Evolutionary conservation across 805 yeast genomes (phyloP).

Genomic region (Scheffersomyces ergatensis): DNA sequence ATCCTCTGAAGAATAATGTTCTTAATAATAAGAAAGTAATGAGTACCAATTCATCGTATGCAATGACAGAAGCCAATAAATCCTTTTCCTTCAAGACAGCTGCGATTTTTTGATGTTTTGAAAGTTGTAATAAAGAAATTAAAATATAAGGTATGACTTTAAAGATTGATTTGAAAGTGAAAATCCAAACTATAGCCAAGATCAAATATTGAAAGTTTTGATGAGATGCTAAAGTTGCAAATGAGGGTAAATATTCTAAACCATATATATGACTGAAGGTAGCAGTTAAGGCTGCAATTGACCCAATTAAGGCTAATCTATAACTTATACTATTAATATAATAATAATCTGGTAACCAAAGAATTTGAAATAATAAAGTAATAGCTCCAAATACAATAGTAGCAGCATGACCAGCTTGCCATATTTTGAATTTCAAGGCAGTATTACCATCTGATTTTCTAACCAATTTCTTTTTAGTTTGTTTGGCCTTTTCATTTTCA

Average conservation of each 20-base stretch:
- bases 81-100: conserved; percentile 37
- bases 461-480: conserved; percentile 21
- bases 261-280: conserved; percentile 61
- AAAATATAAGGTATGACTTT: conserved; percentile 61
- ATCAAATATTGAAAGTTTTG: conserved; percentile 72
- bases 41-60: conserved; percentile 60
- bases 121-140: conserved; percentile 58
- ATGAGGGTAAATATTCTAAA: conserved; percentile 54
- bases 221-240: conserved; percentile 63
- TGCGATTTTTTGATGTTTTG: conserved; percentile 36
- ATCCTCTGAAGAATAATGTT: conserved; percentile 60
- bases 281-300: conserved; percentile 48
- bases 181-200: conserved; percentile 56
- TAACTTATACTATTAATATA: conserved; percentile 52
- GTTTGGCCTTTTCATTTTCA: conserved; percentile 3
- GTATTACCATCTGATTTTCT: conserved; percentile 24
- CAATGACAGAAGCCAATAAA: conserved; percentile 45
- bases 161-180: conserved; percentile 63
- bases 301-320: conserved; percentile 56
- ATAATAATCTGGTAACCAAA: conserved; percentile 36
- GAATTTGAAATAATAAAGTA: conserved; percentile 32
- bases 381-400: conserved; percentile 47
- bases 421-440: conserved; percentile 44
- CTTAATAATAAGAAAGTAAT: conserved; percentile 54
- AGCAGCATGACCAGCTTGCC: conserved; percentile 57